phyloP scores from a whole-genome alignment of 1,284 basidiomycete species.

The Stygiomarasmius scandens region DNA sequence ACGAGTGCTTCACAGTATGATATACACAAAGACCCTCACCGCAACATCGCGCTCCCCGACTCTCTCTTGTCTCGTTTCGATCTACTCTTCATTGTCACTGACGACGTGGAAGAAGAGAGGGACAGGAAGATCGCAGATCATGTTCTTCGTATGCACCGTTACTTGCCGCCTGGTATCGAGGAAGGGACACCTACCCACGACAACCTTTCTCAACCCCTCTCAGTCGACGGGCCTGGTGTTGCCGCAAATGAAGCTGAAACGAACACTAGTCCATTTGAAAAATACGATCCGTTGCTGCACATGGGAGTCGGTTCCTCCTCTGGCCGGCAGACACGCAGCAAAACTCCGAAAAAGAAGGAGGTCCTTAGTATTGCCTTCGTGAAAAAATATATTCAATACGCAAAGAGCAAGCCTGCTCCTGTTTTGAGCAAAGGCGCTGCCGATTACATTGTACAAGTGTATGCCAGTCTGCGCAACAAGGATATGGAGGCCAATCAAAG shows the following conservation, averaged over 20 bases:
- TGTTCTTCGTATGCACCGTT: conserved; percentile 96
- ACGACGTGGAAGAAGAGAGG: conserved; percentile 94
- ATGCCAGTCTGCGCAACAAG: conserved; percentile 91
- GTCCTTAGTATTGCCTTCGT: conserved; percentile 93
- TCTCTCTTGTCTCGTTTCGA: conserved; percentile 99
- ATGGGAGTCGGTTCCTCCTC: conserved; percentile 67
- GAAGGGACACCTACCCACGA: conserved; percentile 92
- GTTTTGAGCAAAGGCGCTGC: conserved; percentile 91
- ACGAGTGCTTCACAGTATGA: conserved; percentile 75
- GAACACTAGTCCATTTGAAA: conserved; percentile 89
- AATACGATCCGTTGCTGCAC: conserved; percentile 95
- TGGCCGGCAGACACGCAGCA: conserved; percentile 53
- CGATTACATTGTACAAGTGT: conserved; percentile 93
- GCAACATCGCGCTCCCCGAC: conserved; percentile 98
- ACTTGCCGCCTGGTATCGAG: conserved; percentile 94
- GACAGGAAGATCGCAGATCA: conserved; percentile 98
- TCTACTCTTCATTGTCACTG: conserved; percentile 96
- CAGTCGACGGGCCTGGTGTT: conserved; percentile 76
- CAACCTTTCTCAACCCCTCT: conserved; percentile 84
- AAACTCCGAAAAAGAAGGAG: conserved; percentile 73
- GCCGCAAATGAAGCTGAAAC: conserved; percentile 53
- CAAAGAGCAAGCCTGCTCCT: conserved; percentile 87
- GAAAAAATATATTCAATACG: conserved; percentile 99
- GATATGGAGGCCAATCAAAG: conserved; percentile 90
- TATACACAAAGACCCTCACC: conserved; percentile 98